Base-by-base conservation (phyloP, 495 filamentous ascomycete species). In the Xylaria longipes region DNA sequence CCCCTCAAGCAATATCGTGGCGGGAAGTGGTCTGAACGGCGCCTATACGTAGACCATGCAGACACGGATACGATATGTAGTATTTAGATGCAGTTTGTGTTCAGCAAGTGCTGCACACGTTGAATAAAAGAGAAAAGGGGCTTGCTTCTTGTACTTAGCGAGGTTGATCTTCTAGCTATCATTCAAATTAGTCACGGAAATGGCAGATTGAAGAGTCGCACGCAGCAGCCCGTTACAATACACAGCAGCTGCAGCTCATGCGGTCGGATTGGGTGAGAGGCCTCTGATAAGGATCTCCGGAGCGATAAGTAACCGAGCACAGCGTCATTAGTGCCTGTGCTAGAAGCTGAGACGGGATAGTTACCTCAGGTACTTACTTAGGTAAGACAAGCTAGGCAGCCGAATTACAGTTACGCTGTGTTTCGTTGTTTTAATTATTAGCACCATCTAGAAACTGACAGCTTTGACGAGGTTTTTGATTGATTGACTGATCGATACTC, bases 381-480 rank as follows among this genome's bases (percentile, higher is more conserved):
- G 50, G n/a, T 4, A 2, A 14, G 11, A 29, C 7, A 17, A 45
- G 41, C 62, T 27, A 65, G 62, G 62, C 62, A 65, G 43, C 62
- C 62, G 62, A 65, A 65, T 65, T 65, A 65, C 39, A 9, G 33
- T 33, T 14, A 37, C n/a, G 57, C 17, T 60, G 33, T 60, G 29
- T 9, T 33, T 58, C 54, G 12, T 56, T 29, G 3, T 50, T 50
- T 25, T 22, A 7, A 50, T 50, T 50, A 25, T 7, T 50, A 31
- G 52, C 52, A 56, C 17, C 27, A 56, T 56, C 11, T 35, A 9
- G 29, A 35, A 25, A 25, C n/a, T 4, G 4, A 22, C 33, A 12
- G 4, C 9, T 37, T 37, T 35, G 14, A 60, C 5, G 50, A 12
- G 50, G 25, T 17, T 56, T 56, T 31, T 15, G 11, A 54, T 54